Conservation (phyloP, 1,139 yeast genomes). For the Martiniozyma asiatica region DNA sequence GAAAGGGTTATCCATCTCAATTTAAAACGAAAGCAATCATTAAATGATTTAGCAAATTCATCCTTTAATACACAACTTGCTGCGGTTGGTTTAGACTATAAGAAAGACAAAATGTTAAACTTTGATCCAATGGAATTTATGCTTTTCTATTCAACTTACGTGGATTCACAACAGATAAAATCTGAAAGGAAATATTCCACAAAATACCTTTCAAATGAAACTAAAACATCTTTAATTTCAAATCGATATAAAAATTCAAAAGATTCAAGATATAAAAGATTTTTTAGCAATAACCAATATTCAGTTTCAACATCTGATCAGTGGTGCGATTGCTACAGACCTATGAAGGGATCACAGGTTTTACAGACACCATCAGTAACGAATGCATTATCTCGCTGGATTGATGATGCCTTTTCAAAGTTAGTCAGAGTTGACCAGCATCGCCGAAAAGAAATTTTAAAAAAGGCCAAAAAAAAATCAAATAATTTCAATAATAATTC, state of each 20-base stretch:
- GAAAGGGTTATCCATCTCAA: neutral
- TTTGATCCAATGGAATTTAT: neutral
- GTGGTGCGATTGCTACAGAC: conserved; percentile 23
- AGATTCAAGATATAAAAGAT: conserved; percentile 9
- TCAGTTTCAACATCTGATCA: conserved; percentile 8
- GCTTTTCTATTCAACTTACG: neutral
- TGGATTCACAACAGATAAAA: neutral
- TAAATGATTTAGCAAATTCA: neutral
- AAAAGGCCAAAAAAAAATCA: conserved; percentile 18
- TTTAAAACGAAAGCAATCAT: neutral
- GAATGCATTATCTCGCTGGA: conserved; percentile 33
- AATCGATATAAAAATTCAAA: conserved; percentile 3
- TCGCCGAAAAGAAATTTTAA: conserved; percentile 24
- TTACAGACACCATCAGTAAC: conserved; percentile 14
- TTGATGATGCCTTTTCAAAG: conserved; percentile 33
- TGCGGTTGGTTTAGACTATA: no score
- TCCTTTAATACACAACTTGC: neutral
- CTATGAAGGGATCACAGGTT: conserved; percentile 14
- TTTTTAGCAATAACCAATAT: conserved; percentile 6
- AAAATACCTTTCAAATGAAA: neutral
- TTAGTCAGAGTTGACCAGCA: conserved; percentile 26
- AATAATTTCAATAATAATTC: no score
- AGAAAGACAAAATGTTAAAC: neutral
- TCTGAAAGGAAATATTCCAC: neutral
- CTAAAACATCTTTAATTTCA: neutral